These are phyloP conservation scores for Sonneratia caseolaris DNA, from an alignment of 345 rosid genomes.

Conservation along the genomic window DNA sequence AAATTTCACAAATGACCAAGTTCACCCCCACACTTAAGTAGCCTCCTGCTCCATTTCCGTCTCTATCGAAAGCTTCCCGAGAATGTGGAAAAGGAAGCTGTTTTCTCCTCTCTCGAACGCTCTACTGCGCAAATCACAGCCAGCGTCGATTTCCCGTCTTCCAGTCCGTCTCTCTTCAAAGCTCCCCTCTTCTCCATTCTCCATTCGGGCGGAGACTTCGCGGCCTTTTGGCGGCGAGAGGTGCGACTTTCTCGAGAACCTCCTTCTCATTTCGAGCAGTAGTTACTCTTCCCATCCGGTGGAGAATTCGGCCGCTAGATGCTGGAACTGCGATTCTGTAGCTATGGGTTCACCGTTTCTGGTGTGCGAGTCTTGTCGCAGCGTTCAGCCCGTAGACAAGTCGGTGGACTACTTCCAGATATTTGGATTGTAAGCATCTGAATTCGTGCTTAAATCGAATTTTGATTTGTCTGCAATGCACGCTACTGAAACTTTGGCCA, in stretches of 20 bases:
- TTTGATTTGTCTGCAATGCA: background rate
- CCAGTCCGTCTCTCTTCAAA: slow-evolving; percentile 10
- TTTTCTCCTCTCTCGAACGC: slow-evolving; percentile 24
- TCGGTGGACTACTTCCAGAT: slow-evolving; percentile 71
- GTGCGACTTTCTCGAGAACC: slow-evolving; percentile 4
- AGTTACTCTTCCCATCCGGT: slow-evolving; percentile 28
- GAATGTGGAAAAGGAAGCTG: slow-evolving; percentile 36
- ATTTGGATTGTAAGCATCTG: slow-evolving; percentile 59
- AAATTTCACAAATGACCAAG: background rate
- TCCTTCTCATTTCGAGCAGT: slow-evolving; percentile 18
- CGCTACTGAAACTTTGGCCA: background rate
- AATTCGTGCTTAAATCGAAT: background rate
- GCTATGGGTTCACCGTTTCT: slow-evolving; percentile 40
- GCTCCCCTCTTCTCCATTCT: slow-evolving; percentile 16
- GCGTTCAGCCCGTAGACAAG: slow-evolving; percentile 73
- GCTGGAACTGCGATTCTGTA: slow-evolving; percentile 65
- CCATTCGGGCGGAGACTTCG: slow-evolving; percentile 2
- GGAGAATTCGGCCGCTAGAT: slow-evolving; percentile 14
- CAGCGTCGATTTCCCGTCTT: slow-evolving; percentile 15
- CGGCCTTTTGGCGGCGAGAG: slow-evolving; percentile 3
- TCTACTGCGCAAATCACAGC: slow-evolving; percentile 9
- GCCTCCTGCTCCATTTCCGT: background rate
- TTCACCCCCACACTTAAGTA: background rate
- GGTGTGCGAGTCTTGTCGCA: slow-evolving; percentile 54
- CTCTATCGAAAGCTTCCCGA: slow-evolving; percentile 5